Percentiles rank a stretch among this genome's conserved stretches.
These are phyloP conservation scores for Chrysopogon serrulatus DNA, from an alignment of 176 grass and related monocot genomes.

Conservation along the genomic window DNA sequence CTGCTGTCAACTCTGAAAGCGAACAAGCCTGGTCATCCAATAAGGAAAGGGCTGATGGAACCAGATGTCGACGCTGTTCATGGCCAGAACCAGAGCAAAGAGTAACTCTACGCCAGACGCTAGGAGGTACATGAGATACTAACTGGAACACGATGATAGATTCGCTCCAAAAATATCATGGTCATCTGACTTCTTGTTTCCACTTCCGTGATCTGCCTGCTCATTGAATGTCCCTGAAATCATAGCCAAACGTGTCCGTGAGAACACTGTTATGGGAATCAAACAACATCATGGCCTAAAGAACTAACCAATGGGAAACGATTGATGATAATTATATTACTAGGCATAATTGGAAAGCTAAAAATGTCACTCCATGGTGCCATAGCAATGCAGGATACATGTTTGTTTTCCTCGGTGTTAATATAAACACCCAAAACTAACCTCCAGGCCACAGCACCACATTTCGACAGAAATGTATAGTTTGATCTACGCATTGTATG, in stretches of 20 bases:
- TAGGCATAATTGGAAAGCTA: background rate
- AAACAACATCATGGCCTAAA: background rate
- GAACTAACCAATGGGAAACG: background rate
- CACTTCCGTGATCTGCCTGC: background rate
- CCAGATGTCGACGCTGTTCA: background rate
- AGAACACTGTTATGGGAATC: background rate
- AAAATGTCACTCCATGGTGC: background rate
- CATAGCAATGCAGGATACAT: background rate
- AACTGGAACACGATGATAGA: background rate
- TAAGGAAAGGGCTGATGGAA: constrained; percentile 1
- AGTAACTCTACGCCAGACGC: background rate
- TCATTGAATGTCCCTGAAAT: constrained; percentile 3
- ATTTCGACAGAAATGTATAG: background rate
- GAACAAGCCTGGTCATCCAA: constrained; percentile 6
- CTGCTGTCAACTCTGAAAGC: constrained; percentile 28
- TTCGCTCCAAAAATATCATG: background rate
- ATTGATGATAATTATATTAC: background rate
- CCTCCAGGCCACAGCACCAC: background rate
- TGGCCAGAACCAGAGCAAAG: background rate
- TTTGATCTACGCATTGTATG: background rate
- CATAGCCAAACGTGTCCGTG: background rate
- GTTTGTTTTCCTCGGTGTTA: background rate
- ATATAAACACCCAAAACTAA: background rate
- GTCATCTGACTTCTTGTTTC: background rate
- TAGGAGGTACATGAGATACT: background rate